Evolutionary conservation across 495 filamentous ascomycete genomes (phyloP), one percentile per base, ranked within the genome.

Genomic region (Annulohypoxylon nitens): DNA sequence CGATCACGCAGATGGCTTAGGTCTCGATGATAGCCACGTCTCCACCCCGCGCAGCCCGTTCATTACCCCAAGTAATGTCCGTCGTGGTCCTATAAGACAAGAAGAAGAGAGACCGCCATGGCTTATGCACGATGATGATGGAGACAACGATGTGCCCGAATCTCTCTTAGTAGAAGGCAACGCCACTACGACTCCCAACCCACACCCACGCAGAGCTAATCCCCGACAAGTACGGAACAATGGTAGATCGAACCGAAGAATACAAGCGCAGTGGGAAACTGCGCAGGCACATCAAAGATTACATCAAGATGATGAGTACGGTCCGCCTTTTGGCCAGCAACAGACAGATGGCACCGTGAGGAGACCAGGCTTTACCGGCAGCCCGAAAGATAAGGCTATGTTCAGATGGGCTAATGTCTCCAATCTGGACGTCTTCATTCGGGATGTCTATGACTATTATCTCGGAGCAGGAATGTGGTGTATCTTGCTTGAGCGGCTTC

Each of bases 361-460:
- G 45, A 73, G 61, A 70, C 72, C 59, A 60, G 84, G 57, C 70
- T 91, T 77, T 80, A 82, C 58, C 71, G 89, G 74, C 80, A 89
- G 90, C 75, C 90, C 91, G 11, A 92, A 91, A 81, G 90, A 94
- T 74, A 93, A 90, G 79, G 95, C 96, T 3, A 90, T 97, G 87
- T 98, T 95, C 92, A 90, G 91, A 77, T 99, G 96, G 94, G 92
- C 93, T 64, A 98, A 97, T 76, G 93, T 97, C 34, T 88, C 90
- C 50, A 96, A 98, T 76, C 82, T 99, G 66, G 96, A 99, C 79
- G 91, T 90, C 67, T 98, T 98, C 79, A 86, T 99, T 51, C 86
- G 88, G 70, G 92, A 97, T 62, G 95, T 98, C 25, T 99, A 98
- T 79, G 86, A 90, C 47, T 99, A 98, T 77, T 99, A 92, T 79